Evolutionary conservation across 1,139 yeast species (phyloP), one percentile per base, ranked within the genome.

Genomic region (Pichia sp.): DNA sequence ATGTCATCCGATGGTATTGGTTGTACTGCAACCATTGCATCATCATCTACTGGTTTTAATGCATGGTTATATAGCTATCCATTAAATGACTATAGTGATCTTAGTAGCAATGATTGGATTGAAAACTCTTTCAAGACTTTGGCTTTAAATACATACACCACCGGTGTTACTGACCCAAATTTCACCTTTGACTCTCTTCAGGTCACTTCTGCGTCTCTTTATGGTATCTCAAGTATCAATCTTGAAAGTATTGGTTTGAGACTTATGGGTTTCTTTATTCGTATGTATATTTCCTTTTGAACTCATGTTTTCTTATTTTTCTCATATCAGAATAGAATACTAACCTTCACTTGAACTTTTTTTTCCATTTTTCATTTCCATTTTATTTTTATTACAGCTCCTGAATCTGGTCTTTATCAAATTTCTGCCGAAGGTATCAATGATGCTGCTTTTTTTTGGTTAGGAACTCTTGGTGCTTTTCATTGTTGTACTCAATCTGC

Each of bases 381-480:
- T n/a, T 16, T 23, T 29, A 16, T 16, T 30, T 30, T 24, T 33
- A 10, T 12, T 33, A 12, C 4, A 12, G 43, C 65, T 8, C 46
- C 46, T 2, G 47, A 43, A 36, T 46, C 59, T 20, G 66, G 66
- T 44, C 31, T 44, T 22, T 44, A 40, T 30, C 35, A 35, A 11
- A 40, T 41, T 20, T 28, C 32, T 25, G 12, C 57, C 6, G 25
- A 35, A n/a, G 10, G 37, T 4, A 52, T 51, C 24, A 63, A 62
- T 48, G 63, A 62, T 48, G 51, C 55, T 23, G 59, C 50, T 4
- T 46, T 51, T 45, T 45, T 60, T 2, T 51, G 51, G 37, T 36
- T 62, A 35, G 65, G 63, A 25, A 16, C 16, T 16, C 42, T 40
- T 27, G 52, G 49, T 36, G 65, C 61, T 2, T 58, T 62, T 30